phyloP scores from a whole-genome alignment of 805 yeast genomes.

The Lipomyces orientalis region DNA sequence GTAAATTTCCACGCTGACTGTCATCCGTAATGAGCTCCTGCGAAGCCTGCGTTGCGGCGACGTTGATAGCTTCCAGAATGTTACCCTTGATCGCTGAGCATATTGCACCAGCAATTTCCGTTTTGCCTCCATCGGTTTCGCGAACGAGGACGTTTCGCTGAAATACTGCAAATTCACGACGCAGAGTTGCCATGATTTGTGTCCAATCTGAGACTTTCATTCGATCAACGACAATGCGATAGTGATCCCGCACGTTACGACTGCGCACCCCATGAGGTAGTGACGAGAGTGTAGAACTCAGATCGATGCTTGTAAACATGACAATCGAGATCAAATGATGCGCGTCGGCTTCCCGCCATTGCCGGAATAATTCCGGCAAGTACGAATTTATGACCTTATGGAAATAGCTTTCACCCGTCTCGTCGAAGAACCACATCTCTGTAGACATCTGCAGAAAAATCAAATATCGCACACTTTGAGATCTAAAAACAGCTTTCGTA shows the following conservation, averaged over 20 bases:
- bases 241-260: slow-evolving; percentile 73
- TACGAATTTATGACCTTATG: slow-evolving; percentile 91
- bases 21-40: slow-evolving; percentile 85
- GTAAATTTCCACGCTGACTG: slow-evolving; percentile 87
- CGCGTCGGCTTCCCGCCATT: slow-evolving; percentile 85
- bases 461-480: slow-evolving; percentile 85
- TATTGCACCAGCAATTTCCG: slow-evolving; percentile 61
- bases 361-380: slow-evolving; percentile 83
- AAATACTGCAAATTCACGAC: slow-evolving; percentile 84
- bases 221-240: slow-evolving; percentile 93
- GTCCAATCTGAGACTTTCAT: slow-evolving; percentile 89
- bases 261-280: slow-evolving; percentile 75
- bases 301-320: slow-evolving; percentile 72
- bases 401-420: slow-evolving; percentile 91
- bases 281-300: slow-evolving; percentile 18
- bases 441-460: slow-evolving; percentile 86
- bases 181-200: slow-evolving; percentile 83
- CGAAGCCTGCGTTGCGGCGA: slow-evolving; percentile 77
- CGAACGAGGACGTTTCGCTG: slow-evolving; percentile 71
- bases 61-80: slow-evolving; percentile 80
- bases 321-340: slow-evolving; percentile 92
- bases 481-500: slow-evolving; percentile 84
- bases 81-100: slow-evolving; percentile 91
- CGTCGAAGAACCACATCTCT: slow-evolving; percentile 99
- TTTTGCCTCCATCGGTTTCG: slow-evolving; percentile 45